Conservation (phyloP, 208 protist genomes). For the Herpetomonas tarakana region DNA sequence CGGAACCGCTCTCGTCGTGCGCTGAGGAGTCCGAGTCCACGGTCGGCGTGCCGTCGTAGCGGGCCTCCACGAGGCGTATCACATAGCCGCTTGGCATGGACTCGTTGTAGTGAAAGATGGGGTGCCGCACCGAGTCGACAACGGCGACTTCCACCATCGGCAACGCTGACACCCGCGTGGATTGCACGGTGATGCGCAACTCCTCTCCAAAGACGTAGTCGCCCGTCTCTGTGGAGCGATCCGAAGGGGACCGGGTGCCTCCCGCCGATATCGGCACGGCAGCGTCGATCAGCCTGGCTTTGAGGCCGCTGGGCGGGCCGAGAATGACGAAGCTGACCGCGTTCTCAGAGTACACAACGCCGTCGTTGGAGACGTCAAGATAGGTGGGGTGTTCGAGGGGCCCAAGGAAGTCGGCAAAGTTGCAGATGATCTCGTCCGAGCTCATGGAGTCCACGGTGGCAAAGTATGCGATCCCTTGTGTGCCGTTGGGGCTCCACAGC, state of each 20-base stretch:
- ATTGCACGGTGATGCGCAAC: no score
- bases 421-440: constrained; percentile 10
- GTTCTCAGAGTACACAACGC: constrained; percentile 4
- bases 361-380: constrained; percentile 14
- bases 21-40: no score
- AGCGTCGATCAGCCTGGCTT: no score
- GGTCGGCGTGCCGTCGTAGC: background rate
- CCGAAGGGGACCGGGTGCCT: no score
- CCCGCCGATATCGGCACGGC: no score
- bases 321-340: constrained; percentile 4
- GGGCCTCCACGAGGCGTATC: background rate
- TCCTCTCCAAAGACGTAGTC: no score
- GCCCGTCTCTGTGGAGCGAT: no score
- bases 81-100: background rate
- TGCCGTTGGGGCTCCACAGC: background rate
- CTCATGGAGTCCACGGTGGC: background rate
- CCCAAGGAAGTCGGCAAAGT: background rate
- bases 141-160: constrained; percentile 6
- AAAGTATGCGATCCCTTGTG: background rate
- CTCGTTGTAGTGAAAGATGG: constrained; percentile 1
- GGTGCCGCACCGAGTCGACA: constrained; percentile 7
- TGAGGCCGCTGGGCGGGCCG: background rate
- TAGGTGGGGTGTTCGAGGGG: constrained; percentile 7
- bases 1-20: background rate
- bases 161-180: background rate